Evolutionary conservation across 2,329 filamentous ascomycete species (phyloP).

Genomic region (Colletotrichum sp.): DNA sequence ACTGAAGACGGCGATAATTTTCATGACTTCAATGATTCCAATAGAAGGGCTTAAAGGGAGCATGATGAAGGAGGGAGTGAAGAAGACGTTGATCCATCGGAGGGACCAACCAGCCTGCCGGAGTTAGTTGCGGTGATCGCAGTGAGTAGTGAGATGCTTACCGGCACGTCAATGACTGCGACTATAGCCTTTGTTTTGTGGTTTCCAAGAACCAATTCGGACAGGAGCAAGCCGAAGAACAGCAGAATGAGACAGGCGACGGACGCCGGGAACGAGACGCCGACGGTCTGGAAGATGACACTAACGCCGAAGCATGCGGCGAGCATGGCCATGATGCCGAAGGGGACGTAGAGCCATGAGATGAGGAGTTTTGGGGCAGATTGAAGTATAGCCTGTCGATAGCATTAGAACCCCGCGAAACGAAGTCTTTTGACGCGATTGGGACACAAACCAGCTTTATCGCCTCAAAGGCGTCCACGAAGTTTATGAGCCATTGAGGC

Average conservation of each 20-base stretch:
- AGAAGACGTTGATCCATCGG: constrained; percentile 64
- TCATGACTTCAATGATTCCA: constrained; percentile 57
- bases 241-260: constrained; percentile 63
- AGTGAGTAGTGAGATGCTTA: constrained; percentile 29
- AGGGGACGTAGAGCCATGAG: constrained; percentile 58
- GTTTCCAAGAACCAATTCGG: constrained; percentile 52
- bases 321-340: constrained; percentile 45
- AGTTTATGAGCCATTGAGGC: background rate
- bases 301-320: constrained; percentile 49
- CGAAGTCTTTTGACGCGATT: background rate
- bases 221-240: constrained; percentile 53
- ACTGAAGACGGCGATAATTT: constrained; percentile 66
- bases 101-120: constrained; percentile 61
- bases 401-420: rapidly evolving
- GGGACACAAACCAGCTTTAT: constrained; percentile 6
- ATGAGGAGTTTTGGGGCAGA: constrained; percentile 27
- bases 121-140: background rate
- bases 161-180: constrained; percentile 57
- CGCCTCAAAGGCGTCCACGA: background rate
- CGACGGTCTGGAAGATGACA: constrained; percentile 47
- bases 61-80: constrained; percentile 64
- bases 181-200: constrained; percentile 53
- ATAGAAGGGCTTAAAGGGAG: constrained; percentile 62
- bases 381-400: background rate
- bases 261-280: constrained; percentile 63